These are phyloP conservation scores for Pulicaria dysenterica DNA, from an alignment of 129 eudicot species.

Conservation along the genomic window DNA sequence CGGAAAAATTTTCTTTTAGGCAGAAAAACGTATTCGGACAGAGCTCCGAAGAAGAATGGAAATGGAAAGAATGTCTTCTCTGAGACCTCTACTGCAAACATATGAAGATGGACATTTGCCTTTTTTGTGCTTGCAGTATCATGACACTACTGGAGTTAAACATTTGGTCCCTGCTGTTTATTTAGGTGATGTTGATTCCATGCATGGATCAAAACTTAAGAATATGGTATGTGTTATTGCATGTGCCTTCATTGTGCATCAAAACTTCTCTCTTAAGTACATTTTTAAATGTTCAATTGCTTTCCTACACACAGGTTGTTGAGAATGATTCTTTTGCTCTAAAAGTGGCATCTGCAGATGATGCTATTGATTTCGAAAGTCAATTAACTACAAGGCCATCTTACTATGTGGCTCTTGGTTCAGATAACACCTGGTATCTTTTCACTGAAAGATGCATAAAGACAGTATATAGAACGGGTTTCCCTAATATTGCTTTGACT, in stretches of 20 bases:
- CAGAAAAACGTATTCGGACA: constrained; percentile 69
- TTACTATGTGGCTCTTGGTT: constrained; percentile 93
- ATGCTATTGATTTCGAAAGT: constrained; percentile 35
- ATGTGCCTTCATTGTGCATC: background rate
- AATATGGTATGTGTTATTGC: constrained; percentile 52
- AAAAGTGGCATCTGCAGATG: constrained; percentile 36
- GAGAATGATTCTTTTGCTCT: constrained; percentile 56
- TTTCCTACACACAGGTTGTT: constrained; percentile 52
- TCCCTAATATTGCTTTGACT: constrained; percentile 78
- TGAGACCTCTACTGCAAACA: constrained; percentile 67
- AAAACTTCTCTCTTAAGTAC: constrained; percentile 12
- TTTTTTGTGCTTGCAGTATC: constrained; percentile 75
- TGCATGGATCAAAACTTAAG: constrained; percentile 58
- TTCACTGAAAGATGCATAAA: constrained; percentile 93
- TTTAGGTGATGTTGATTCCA: constrained; percentile 66
- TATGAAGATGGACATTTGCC: constrained; percentile 65
- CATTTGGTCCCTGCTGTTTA: constrained; percentile 79
- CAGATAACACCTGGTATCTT: constrained; percentile 98
- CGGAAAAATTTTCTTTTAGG: constrained; percentile 43
- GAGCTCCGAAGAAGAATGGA: constrained; percentile 76
- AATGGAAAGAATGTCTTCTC: constrained; percentile 70
- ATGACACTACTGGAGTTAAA: constrained; percentile 66
- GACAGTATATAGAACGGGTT: constrained; percentile 76
- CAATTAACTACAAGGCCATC: constrained; percentile 48
- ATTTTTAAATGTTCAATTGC: constrained; percentile 17